phyloP scores from a whole-genome alignment of 2,329 filamentous ascomycete species.

The Bipolaris bicolor region DNA sequence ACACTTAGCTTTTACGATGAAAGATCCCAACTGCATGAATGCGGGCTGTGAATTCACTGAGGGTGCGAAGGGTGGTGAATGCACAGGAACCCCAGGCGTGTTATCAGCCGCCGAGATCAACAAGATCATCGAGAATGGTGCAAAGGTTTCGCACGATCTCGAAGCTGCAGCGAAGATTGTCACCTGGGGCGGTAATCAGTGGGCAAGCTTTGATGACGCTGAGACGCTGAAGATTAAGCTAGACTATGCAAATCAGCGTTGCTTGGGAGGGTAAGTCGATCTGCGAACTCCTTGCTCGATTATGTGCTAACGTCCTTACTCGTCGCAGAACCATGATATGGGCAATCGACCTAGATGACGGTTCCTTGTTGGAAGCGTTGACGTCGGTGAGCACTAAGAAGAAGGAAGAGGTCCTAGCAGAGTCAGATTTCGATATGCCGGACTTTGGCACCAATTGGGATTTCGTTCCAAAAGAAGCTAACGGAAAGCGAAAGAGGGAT shows the following conservation, averaged over 20 bases:
- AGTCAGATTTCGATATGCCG: too few species aligned
- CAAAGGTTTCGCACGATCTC: neutral
- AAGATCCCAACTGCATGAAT: slow-evolving; percentile 15
- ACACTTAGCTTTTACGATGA: slow-evolving; percentile 27
- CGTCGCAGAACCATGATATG: too few species aligned
- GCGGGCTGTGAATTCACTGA: slow-evolving; percentile 13
- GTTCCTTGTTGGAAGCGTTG: too few species aligned
- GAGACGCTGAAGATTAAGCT: neutral
- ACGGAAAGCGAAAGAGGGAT: too few species aligned
- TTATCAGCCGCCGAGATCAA: slow-evolving; percentile 9
- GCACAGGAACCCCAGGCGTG: slow-evolving; percentile 7
- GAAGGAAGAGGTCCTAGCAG: too few species aligned
- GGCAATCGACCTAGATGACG: too few species aligned
- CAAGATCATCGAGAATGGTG: slow-evolving; percentile 4
- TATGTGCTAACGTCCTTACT: too few species aligned
- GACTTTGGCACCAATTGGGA: too few species aligned
- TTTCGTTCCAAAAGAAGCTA: too few species aligned
- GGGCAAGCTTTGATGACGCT: neutral
- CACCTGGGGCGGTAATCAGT: neutral
- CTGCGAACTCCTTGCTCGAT: too few species aligned
- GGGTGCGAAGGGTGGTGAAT: slow-evolving; percentile 7
- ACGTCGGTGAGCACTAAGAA: too few species aligned
- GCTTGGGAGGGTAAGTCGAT: neutral
- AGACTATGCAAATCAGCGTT: slow-evolving; percentile 1
- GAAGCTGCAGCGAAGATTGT: neutral